These are phyloP conservation scores for Daucus carota DNA, from an alignment of 129 eudicot species.

Conservation along the genomic window DNA sequence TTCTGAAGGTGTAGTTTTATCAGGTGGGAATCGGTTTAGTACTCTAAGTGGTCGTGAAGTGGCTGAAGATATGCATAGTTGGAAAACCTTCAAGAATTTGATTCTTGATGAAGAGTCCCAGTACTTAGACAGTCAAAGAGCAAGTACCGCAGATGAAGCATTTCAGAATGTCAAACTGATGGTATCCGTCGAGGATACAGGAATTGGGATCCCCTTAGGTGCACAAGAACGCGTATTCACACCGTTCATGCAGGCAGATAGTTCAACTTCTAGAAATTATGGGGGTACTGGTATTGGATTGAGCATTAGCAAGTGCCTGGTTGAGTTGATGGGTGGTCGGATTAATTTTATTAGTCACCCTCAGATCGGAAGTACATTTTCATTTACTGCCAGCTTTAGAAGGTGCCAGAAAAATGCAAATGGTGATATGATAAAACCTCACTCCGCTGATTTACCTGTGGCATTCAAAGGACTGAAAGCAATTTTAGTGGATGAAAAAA, in stretches of 20 bases:
- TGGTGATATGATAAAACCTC: slow-evolving; percentile 28
- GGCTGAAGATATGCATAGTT: slow-evolving; percentile 54
- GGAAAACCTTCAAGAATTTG: slow-evolving; percentile 55
- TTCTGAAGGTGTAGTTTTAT: slow-evolving; percentile 22
- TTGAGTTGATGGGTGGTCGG: slow-evolving; percentile 77
- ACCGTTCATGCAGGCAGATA: slow-evolving; percentile 86
- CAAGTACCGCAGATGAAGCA: slow-evolving; percentile 16
- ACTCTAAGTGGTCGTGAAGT: slow-evolving; percentile 76
- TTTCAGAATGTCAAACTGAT: slow-evolving; percentile 33
- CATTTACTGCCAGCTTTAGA: slow-evolving; percentile 51
- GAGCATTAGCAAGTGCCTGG: slow-evolving; percentile 80
- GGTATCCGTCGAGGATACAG: slow-evolving; percentile 83
- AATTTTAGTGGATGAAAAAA: slow-evolving; percentile 54
- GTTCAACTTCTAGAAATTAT: slow-evolving; percentile 75
- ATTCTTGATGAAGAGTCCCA: slow-evolving; percentile 40
- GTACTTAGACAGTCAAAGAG: slow-evolving; percentile 15
- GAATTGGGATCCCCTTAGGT: slow-evolving; percentile 70
- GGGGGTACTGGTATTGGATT: slow-evolving; percentile 91
- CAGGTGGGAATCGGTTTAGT: slow-evolving; percentile 26
- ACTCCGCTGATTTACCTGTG: slow-evolving; percentile 39
- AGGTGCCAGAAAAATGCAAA: slow-evolving; percentile 32
- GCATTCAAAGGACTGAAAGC: slow-evolving; percentile 62
- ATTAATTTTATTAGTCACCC: slow-evolving; percentile 63
- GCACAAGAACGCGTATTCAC: slow-evolving; percentile 71
- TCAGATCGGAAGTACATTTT: slow-evolving; percentile 71